Percentiles rank a stretch among this genome's conserved stretches.
These are phyloP conservation scores for Acacia crassicarpa DNA, from an alignment of 306 rosid species.

Conservation along the genomic window DNA sequence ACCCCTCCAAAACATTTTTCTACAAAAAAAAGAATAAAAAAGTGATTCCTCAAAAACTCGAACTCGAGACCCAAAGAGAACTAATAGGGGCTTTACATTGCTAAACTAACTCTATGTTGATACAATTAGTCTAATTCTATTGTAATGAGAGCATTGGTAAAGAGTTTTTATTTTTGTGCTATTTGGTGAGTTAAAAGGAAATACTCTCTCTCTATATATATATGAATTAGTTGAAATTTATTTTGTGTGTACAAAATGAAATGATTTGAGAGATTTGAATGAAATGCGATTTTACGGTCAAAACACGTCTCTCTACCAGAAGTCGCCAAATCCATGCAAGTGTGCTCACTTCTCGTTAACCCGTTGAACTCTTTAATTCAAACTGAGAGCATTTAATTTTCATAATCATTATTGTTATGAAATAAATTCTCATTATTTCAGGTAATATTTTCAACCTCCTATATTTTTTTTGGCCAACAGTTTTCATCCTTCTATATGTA, in stretches of 20 bases:
- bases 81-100: fast-evolving
- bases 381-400: not conserved
- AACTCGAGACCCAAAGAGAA: no score
- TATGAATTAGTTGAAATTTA: not conserved
- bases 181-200: not conserved
- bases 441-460: not conserved
- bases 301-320: slow-evolving; percentile 30
- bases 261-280: not conserved
- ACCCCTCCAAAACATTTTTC: no score
- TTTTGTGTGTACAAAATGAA: not conserved
- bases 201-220: not conserved
- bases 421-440: not conserved
- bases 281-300: slow-evolving; percentile 25
- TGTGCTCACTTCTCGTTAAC: not conserved
- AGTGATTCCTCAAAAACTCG: no score
- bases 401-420: not conserved
- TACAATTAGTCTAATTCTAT: no score
- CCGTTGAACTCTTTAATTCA: not conserved
- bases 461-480: no score
- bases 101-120: no score
- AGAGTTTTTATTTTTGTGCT: not conserved
- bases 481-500: not conserved
- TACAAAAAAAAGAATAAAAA: no score
- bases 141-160: not conserved
- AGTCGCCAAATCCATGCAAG: not conserved